phyloP scores from a whole-genome alignment of 1,284 basidiomycete species.

The Irpex lacteus region DNA sequence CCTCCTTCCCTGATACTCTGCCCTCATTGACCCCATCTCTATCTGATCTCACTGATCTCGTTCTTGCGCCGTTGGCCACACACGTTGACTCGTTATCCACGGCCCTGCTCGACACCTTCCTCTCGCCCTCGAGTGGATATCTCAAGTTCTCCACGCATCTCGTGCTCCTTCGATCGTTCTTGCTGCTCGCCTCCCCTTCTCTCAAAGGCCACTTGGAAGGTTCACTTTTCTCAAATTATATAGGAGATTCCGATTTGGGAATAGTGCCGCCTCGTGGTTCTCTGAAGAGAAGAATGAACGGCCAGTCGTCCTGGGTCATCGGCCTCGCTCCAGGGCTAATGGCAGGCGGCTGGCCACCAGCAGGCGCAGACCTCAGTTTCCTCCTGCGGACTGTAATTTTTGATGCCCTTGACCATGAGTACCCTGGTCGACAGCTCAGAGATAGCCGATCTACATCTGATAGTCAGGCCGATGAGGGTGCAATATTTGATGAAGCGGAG shows the following conservation, averaged over 20 bases:
- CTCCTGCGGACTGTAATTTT: conserved; percentile 77
- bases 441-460: conserved; percentile 12
- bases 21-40: conserved; percentile 66
- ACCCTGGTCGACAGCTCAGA: conserved; percentile 11
- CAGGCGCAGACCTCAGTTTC: conserved; percentile 79
- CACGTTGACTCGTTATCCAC: conserved; percentile 60
- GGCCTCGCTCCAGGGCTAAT: conserved; percentile 72
- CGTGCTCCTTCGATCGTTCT: conserved; percentile 62
- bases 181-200: conserved; percentile 60
- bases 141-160: conserved; percentile 65
- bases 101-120: conserved; percentile 57
- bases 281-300: neutral
- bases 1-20: conserved; percentile 51
- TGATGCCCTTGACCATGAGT: conserved; percentile 54
- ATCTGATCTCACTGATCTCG: conserved; percentile 51
- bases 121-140: conserved; percentile 44
- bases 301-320: conserved; percentile 52
- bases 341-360: conserved; percentile 79
- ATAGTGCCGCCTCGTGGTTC: neutral
- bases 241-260: neutral
- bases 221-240: conserved; percentile 67
- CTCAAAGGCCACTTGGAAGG: conserved; percentile 63
- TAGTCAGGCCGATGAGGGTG: conserved; percentile 18
- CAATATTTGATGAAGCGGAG: conserved; percentile 60
- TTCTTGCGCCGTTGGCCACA: conserved; percentile 52